These are phyloP conservation scores for Aureobasidium sp. DNA, from an alignment of 2,329 filamentous ascomycete genomes.

Conservation along the genomic window DNA sequence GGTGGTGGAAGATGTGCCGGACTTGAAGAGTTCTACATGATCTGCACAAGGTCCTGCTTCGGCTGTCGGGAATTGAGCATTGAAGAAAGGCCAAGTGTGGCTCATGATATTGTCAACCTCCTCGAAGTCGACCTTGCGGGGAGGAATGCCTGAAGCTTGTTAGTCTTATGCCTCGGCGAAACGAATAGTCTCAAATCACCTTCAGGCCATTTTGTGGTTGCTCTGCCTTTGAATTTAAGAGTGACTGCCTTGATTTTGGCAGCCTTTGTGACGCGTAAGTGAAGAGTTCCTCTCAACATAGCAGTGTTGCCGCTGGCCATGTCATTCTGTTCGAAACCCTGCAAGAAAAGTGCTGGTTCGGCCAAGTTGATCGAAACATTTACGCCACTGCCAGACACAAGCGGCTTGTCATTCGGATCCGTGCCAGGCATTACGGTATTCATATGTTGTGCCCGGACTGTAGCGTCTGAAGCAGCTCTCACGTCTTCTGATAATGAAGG, in stretches of 20 bases:
- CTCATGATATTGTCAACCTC: constrained; percentile 82
- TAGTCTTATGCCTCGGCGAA: background rate
- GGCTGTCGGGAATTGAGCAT: constrained; percentile 58
- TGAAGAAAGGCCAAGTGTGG: constrained; percentile 89
- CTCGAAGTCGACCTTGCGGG: constrained; percentile 71
- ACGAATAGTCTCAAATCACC: constrained; percentile 37
- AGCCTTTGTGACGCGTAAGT: constrained; percentile 76
- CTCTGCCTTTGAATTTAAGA: constrained; percentile 76
- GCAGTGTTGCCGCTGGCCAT: constrained; percentile 61
- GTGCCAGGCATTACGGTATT: constrained; percentile 25
- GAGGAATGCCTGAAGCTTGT: constrained; percentile 61
- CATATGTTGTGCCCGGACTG: constrained; percentile 17
- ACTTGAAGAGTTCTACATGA: constrained; percentile 50
- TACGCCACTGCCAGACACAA: constrained; percentile 72
- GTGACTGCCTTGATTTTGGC: constrained; percentile 90
- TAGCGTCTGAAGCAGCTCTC: constrained; percentile 29
- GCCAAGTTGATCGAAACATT: constrained; percentile 66
- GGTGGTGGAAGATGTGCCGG: constrained; percentile 27
- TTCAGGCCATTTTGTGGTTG: constrained; percentile 92
- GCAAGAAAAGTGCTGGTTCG: constrained; percentile 73
- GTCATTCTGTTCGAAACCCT: constrained; percentile 68
- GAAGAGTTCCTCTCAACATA: constrained; percentile 76
- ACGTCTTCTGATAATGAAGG: constrained; percentile 36
- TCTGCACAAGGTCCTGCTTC: constrained; percentile 57
- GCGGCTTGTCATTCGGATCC: constrained; percentile 52